Conservation (phyloP, 352 stramenopile species). For the Phytophthora idaei region DNA sequence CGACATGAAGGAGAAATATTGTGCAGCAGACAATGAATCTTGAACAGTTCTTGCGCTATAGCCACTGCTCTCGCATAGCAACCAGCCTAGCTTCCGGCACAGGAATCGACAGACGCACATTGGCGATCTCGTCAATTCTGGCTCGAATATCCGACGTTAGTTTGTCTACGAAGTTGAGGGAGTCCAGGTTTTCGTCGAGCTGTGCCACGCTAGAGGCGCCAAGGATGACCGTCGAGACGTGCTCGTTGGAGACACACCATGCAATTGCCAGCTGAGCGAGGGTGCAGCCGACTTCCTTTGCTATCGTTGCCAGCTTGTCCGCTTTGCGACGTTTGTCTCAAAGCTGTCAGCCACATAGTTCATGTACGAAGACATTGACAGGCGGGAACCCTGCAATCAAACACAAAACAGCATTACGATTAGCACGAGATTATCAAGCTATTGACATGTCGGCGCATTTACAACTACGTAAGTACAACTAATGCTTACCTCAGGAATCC, state of each 20-base stretch:
- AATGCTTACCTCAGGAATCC: constrained; percentile 38
- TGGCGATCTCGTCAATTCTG: constrained; percentile 53
- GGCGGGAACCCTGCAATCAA: constrained; percentile 37
- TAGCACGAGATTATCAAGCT: too few relatives aligned
- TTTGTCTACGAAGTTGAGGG: constrained; percentile 49
- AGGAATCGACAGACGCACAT: constrained; percentile 29
- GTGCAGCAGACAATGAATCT: neutral
- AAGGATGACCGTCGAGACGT: constrained; percentile 58
- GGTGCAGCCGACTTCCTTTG: constrained; percentile 45
- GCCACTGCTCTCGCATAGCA: constrained; percentile 25
- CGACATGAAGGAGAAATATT: too few relatives aligned
- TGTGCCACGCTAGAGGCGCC: constrained; percentile 55
- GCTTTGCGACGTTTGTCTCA: constrained; percentile 36
- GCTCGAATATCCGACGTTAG: constrained; percentile 54
- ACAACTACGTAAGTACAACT: neutral
- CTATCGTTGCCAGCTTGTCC: constrained; percentile 35
- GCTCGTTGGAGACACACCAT: constrained; percentile 56
- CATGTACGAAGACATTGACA: constrained; percentile 46
- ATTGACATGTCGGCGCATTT: too few relatives aligned
- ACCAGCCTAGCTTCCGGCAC: constrained; percentile 18
- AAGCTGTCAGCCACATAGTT: constrained; percentile 45
- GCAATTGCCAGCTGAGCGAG: constrained; percentile 57
- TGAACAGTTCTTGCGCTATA: constrained; percentile 4
- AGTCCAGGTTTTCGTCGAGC: constrained; percentile 59
- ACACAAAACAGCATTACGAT: neutral